Evolutionary conservation across 2,329 filamentous ascomycete species (phyloP).

Genomic region (Calycina herbarum): DNA sequence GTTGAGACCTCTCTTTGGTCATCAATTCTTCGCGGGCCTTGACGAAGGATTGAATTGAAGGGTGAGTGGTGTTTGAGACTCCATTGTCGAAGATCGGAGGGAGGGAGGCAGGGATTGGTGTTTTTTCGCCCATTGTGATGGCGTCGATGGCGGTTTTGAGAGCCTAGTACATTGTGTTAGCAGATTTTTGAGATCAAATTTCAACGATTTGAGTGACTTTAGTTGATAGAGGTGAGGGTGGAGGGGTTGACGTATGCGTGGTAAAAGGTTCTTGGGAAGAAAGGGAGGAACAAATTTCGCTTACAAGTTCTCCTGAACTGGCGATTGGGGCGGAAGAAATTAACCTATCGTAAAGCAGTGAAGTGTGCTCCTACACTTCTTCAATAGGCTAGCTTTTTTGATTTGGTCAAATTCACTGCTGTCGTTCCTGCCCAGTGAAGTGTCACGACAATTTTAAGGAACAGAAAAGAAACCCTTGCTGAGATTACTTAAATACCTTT

Average conservation of each 20-base stretch:
- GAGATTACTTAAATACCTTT: too few species aligned
- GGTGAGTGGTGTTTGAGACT: conserved; percentile 1
- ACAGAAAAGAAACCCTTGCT: too few species aligned
- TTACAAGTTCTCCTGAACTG: background rate
- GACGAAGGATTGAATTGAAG: conserved; percentile 5
- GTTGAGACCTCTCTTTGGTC: conserved; percentile 22
- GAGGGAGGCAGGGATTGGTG: background rate
- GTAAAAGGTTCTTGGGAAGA: background rate
- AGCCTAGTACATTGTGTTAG: background rate
- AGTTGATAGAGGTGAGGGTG: background rate
- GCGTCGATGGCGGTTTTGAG: background rate
- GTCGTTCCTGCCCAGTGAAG: background rate
- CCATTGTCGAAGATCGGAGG: conserved; percentile 3
- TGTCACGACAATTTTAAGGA: background rate
- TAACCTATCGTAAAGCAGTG: background rate
- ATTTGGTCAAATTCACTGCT: background rate
- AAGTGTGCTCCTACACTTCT: background rate
- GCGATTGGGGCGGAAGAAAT: background rate
- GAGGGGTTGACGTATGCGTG: background rate
- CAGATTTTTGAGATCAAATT: background rate
- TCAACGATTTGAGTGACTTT: background rate
- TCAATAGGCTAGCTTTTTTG: background rate
- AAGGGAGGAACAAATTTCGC: background rate
- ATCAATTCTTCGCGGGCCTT: conserved; percentile 11
- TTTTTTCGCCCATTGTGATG: conserved; percentile 1